Percentiles rank a stretch among this genome's conserved stretches.
Evolutionary conservation across 768 basidiomycete genomes (phyloP).

Genomic region (Agrocybe praecox): DNA sequence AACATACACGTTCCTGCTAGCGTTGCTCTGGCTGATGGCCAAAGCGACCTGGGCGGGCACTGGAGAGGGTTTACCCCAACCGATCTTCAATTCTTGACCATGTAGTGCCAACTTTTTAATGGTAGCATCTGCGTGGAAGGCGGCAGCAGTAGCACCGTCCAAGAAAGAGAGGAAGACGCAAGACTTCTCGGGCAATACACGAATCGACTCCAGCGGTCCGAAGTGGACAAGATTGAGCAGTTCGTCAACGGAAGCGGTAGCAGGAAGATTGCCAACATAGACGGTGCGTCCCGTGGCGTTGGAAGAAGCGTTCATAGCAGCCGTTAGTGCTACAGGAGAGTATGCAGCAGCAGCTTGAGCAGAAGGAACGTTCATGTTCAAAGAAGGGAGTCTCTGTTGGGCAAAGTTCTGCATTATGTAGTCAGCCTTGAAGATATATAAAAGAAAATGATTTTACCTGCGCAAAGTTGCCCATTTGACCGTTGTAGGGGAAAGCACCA

Average conservation of each 20-base stretch:
- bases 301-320: slow-evolving; percentile 69
- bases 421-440: slow-evolving; percentile 5
- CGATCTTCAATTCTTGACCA: slow-evolving; percentile 96
- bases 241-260: slow-evolving; percentile 96
- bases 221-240: slow-evolving; percentile 97
- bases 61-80: slow-evolving; percentile 95
- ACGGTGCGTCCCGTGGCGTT: slow-evolving; percentile 84
- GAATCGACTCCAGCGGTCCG: slow-evolving; percentile 93
- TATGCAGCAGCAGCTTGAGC: slow-evolving; percentile 65
- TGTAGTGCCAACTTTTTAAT: slow-evolving; percentile 93
- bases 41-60: slow-evolving; percentile 85
- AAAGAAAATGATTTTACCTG: slow-evolving; percentile 44
- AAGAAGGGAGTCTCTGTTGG: slow-evolving; percentile 65
- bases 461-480: slow-evolving; percentile 69
- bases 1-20: slow-evolving; percentile 94
- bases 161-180: slow-evolving; percentile 99
- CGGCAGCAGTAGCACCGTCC: slow-evolving; percentile 88
- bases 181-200: slow-evolving; percentile 93
- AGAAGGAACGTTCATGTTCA: slow-evolving; percentile 68
- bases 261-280: slow-evolving; percentile 94
- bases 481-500: slow-evolving; percentile 70
- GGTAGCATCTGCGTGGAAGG: slow-evolving; percentile 96
- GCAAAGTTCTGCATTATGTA: slow-evolving; percentile 37
- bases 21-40: slow-evolving; percentile 90
- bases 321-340: slow-evolving; percentile 77